Evolutionary conservation across 2,329 filamentous ascomycete species (phyloP).

Genomic region (Plenodomus lindquistii): DNA sequence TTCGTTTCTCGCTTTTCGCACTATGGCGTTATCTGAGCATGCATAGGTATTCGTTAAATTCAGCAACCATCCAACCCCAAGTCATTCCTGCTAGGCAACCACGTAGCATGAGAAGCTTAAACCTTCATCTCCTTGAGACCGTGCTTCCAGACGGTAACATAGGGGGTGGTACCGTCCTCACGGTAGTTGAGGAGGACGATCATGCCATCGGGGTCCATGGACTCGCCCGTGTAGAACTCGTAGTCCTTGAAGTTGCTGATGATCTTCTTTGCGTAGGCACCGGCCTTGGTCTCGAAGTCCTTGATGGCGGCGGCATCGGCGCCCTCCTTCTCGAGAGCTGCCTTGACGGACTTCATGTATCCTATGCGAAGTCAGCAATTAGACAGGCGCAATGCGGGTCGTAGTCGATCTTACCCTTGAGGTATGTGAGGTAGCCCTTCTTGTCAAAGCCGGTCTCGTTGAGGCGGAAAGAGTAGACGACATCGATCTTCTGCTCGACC

Average conservation of each 20-base stretch:
- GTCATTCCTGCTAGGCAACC: conserved; percentile 8
- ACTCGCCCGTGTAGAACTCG: conserved; percentile 91
- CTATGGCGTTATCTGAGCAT: conserved; percentile 42
- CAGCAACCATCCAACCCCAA: conserved; percentile 31
- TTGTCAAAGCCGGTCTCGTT: conserved; percentile 80
- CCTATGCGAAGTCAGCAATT: conserved; percentile 53
- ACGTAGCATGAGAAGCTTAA: conserved; percentile 59
- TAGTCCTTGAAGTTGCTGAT: conserved; percentile 90
- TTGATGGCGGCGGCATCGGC: conserved; percentile 68
- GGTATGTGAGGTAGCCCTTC: conserved; percentile 79
- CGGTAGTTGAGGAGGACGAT: conserved; percentile 95
- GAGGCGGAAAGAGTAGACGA: conserved; percentile 90
- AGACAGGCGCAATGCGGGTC: not conserved
- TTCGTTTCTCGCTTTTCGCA: conserved; percentile 40
- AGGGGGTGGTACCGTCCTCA: conserved; percentile 91
- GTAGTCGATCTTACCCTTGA: conserved; percentile 70
- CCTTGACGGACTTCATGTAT: conserved; percentile 92
- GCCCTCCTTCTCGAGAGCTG: conserved; percentile 67
- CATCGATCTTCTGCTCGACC: conserved; percentile 81
- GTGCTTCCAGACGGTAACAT: conserved; percentile 92
- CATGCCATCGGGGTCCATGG: conserved; percentile 94
- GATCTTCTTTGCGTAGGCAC: conserved; percentile 78
- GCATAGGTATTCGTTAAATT: conserved; percentile 45
- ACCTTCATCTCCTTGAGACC: conserved; percentile 90
- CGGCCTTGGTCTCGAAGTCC: conserved; percentile 78